Conservation (phyloP, 1,284 basidiomycete species). For the Puccinia hordei region DNA sequence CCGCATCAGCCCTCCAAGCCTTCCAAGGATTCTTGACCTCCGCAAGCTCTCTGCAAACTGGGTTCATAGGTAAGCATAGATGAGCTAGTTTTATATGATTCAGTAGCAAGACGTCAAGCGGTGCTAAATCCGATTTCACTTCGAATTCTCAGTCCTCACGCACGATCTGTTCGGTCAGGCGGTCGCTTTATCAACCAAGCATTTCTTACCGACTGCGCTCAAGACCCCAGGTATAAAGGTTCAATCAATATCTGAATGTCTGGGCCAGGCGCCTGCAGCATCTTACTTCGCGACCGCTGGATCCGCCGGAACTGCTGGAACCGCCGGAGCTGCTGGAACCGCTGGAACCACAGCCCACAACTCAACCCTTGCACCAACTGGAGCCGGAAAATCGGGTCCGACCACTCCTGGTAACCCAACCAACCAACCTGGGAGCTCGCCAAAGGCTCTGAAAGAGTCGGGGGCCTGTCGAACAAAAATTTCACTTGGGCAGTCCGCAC, state of each 20-base stretch:
- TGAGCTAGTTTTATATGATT: constrained; percentile 52
- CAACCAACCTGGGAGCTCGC: background rate
- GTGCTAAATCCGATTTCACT: constrained; percentile 54
- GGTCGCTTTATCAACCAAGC: constrained; percentile 57
- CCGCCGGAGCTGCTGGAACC: background rate
- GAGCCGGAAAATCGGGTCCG: background rate
- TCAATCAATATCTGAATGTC: constrained; percentile 34
- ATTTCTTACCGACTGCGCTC: constrained; percentile 56
- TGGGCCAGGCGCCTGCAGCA: constrained; percentile 14
- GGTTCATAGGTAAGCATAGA: constrained; percentile 18
- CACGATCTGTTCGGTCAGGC: constrained; percentile 59
- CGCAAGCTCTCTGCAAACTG: constrained; percentile 5
- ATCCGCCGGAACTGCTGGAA: background rate
- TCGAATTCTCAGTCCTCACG: constrained; percentile 65
- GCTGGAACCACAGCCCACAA: background rate
- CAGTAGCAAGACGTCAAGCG: background rate
- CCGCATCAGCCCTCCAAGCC: background rate
- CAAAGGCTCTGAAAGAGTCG: background rate
- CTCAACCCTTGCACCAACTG: background rate
- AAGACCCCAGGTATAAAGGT: constrained; percentile 20
- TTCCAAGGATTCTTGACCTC: constrained; percentile 28
- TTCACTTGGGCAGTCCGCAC: background rate
- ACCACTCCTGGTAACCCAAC: background rate
- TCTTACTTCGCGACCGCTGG: constrained; percentile 33
- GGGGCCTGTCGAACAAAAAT: background rate